Evolutionary conservation across 352 stramenopile genomes (phyloP).

Genomic region (Pseudoperonospora humuli): DNA sequence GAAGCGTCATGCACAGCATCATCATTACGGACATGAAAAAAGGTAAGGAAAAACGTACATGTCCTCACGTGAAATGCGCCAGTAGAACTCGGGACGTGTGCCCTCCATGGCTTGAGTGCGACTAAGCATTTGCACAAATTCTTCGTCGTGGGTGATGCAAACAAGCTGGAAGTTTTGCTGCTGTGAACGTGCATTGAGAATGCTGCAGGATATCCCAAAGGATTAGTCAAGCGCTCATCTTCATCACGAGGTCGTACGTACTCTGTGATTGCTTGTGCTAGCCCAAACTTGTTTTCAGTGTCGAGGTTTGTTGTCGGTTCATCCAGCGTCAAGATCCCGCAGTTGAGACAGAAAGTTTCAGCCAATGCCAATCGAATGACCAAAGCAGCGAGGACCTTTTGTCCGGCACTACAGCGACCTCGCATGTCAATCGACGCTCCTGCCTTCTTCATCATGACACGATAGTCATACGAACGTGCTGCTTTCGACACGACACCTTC

Average conservation of each 20-base stretch:
- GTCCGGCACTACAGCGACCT: slow-evolving; percentile 96
- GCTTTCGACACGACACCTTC: slow-evolving; percentile 45
- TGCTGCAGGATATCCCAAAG: no score
- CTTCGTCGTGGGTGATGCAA: slow-evolving; percentile 99
- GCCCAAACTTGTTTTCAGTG: slow-evolving; percentile 94
- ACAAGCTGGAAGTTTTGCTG: slow-evolving; percentile 99
- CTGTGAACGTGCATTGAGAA: slow-evolving; percentile 89
- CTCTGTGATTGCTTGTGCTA: slow-evolving; percentile 84
- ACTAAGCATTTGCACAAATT: slow-evolving; percentile 86
- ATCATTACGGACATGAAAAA: background rate
- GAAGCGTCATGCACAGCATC: background rate
- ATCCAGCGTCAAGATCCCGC: slow-evolving; percentile 97
- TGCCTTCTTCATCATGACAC: slow-evolving; percentile 98
- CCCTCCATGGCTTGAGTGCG: slow-evolving; percentile 70
- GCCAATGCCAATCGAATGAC: slow-evolving; percentile 97
- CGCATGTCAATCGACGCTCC: slow-evolving; percentile 97
- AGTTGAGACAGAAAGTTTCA: slow-evolving; percentile 98
- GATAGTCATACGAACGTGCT: slow-evolving; percentile 95
- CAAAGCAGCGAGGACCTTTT: slow-evolving; percentile 93
- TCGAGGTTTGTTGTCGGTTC: slow-evolving; percentile 98
- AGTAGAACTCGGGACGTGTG: slow-evolving; percentile 75
- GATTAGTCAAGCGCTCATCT: no score
- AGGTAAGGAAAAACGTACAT: slow-evolving; percentile 39
- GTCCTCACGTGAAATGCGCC: slow-evolving; percentile 72
- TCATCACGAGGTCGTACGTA: slow-evolving; percentile 31